Evolutionary conservation across 192 early-diverging fungal species (phyloP).

Genomic region (Backusella westeae): DNA sequence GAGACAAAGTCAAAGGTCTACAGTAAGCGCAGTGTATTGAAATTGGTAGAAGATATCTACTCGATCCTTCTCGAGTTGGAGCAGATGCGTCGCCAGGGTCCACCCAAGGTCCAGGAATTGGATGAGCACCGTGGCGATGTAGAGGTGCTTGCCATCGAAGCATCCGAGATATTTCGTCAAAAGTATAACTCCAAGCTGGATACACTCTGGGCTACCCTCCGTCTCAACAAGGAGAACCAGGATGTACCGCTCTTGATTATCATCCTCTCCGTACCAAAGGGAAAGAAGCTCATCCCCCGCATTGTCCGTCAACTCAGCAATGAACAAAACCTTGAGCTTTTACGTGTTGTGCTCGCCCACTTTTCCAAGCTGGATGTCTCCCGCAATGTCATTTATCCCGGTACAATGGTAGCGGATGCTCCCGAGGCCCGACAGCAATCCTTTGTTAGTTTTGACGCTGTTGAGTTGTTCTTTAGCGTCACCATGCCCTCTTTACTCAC

Average conservation of each 20-base stretch:
- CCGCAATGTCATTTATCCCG: slow-evolving; percentile 45
- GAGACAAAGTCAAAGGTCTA: slow-evolving; percentile 5
- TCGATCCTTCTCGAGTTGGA: slow-evolving; percentile 77
- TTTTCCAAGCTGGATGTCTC: slow-evolving; percentile 74
- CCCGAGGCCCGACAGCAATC: slow-evolving; percentile 21
- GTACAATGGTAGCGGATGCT: slow-evolving; percentile 23
- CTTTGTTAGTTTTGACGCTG: slow-evolving; percentile 55
- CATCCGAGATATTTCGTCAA: slow-evolving; percentile 43
- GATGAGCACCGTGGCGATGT: slow-evolving; percentile 1
- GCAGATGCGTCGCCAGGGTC: slow-evolving; percentile 74
- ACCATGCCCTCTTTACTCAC: slow-evolving; percentile 81
- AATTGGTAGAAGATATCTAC: slow-evolving; percentile 79
- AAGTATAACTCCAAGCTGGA: slow-evolving; percentile 46
- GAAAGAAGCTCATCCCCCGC: slow-evolving; percentile 83
- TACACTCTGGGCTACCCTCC: slow-evolving; percentile 61
- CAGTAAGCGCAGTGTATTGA: slow-evolving; percentile 55
- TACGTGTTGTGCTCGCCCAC: slow-evolving; percentile 71
- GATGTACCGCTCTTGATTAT: slow-evolving; percentile 49
- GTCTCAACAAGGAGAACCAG: slow-evolving; percentile 29
- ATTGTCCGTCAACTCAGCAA: slow-evolving; percentile 71
- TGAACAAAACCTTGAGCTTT: slow-evolving; percentile 75
- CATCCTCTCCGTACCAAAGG: slow-evolving; percentile 84
- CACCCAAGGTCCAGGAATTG: slow-evolving; percentile 30
- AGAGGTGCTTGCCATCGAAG: not conserved
- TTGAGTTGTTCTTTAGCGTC: slow-evolving; percentile 84